Base-by-base conservation (phyloP, 2,329 filamentous ascomycete species). In the Aspergillus fumigatiaffinis region DNA sequence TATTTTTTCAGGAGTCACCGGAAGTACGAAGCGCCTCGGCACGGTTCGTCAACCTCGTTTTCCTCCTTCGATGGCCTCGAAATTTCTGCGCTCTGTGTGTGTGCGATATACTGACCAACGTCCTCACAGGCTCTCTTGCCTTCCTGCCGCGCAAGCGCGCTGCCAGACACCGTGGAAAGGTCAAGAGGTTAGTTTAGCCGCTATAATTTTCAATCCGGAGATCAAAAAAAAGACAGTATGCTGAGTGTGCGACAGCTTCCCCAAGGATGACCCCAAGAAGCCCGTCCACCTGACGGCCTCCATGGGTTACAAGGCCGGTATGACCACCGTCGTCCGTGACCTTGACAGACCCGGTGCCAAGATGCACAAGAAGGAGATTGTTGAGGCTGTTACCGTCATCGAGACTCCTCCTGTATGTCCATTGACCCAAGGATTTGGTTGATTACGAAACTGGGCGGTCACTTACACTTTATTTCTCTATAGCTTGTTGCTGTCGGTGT, bases 241-340 rank as follows among this genome's bases (percentile, higher is more conserved):
- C 68, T 73, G 63, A 76, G 63, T 63, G 56, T 60, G 60, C 63
- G 56, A 71, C 76, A 95, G 91, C 82, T 99, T 99, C 88, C 94
- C 94, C 78, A 97, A 97, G 89, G 94, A 99, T 90, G 92, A 99
- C 86, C 84, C 92, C 77, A 97, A 97, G 90, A 96, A 97, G 89
- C 91, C 92, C 75, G 91, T 97, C 80, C 94, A 99, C 87, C 87
- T 99, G 75, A 99, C 94, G 66, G 94, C 94, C 76, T 83, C 91
- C 76, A 92, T 97, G 88, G 94, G 94, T 80, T 99, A 99, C 89
- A 99, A 99, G 91, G 94, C 94, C 79, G 94, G 94, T 80, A 99
- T 99, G 94, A 97, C 92, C 80, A 99, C 94, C 75, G 94, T 97
- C 81, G 94, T 99, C 79, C 93, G 94, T 82, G 93, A 97, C 82